phyloP scores from a whole-genome alignment of 2,329 filamentous ascomycete genomes.

The Stachybotrys echinatus region DNA sequence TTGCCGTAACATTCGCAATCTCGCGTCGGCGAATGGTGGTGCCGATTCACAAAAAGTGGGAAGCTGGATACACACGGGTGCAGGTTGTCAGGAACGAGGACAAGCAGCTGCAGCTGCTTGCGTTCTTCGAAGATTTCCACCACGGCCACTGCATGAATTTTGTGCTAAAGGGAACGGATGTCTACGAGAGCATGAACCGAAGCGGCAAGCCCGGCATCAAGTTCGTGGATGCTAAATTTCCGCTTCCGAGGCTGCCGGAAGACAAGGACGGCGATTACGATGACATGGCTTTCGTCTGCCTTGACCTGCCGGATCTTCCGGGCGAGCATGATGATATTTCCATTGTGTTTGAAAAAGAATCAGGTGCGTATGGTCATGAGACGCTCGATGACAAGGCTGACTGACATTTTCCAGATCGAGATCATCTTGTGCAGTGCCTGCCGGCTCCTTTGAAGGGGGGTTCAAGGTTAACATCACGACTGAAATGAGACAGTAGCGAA shows the following conservation, averaged over 20 bases:
- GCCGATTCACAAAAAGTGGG: conserved; percentile 92
- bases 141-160: conserved; percentile 90
- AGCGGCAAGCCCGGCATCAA: conserved; percentile 67
- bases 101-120: conserved; percentile 70
- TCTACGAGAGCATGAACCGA: conserved; percentile 65
- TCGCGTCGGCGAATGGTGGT: conserved; percentile 83
- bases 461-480: conserved; percentile 24
- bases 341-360: conserved; percentile 75
- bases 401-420: conserved; percentile 39
- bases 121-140: conserved; percentile 83
- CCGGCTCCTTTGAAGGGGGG: conserved; percentile 52
- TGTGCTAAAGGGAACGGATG: conserved; percentile 75
- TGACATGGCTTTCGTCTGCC: conserved; percentile 70
- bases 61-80: conserved; percentile 71
- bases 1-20: conserved; percentile 73
- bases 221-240: conserved; percentile 87
- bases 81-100: conserved; percentile 71
- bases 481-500: conserved; percentile 19
- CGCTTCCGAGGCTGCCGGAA: conserved; percentile 60
- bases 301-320: conserved; percentile 84
- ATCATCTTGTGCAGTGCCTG: conserved; percentile 44
- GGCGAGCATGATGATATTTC: conserved; percentile 90
- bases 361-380: conserved; percentile 55
- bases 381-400: background rate
- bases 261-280: conserved; percentile 46